phyloP scores from a whole-genome alignment of 352 stramenopile species.

The Aphanomyces euteiches region DNA sequence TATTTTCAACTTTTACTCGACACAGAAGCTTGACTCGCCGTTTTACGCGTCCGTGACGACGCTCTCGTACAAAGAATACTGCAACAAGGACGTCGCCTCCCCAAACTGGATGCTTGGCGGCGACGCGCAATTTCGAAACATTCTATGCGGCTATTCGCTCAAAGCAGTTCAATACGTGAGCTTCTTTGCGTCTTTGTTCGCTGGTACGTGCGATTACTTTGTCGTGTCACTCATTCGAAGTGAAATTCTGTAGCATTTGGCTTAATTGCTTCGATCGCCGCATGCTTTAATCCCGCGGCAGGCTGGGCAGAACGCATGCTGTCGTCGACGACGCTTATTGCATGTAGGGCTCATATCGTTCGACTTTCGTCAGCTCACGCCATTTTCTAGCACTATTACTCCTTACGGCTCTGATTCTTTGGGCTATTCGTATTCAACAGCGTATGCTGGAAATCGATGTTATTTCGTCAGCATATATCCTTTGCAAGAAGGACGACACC shows the following conservation, averaged over 20 bases:
- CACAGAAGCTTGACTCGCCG: conserved; percentile 53
- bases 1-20: conserved; percentile 82
- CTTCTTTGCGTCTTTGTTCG: conserved; percentile 33
- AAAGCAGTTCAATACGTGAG: conserved; percentile 47
- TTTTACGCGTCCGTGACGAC: conserved; percentile 79
- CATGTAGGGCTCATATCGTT: conserved; percentile 47
- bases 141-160: conserved; percentile 71
- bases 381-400: conserved; percentile 52
- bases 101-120: conserved; percentile 84
- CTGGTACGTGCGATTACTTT: conserved; percentile 41
- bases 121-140: conserved; percentile 60
- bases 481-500: conserved; percentile 45
- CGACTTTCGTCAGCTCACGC: neutral
- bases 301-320: conserved; percentile 69
- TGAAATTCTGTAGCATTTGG: conserved; percentile 25
- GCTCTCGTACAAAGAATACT: conserved; percentile 76
- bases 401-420: conserved; percentile 71
- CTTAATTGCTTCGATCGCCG: conserved; percentile 60
- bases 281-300: conserved; percentile 69
- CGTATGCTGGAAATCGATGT: conserved; percentile 74
- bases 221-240: neutral
- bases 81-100: conserved; percentile 34
- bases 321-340: conserved; percentile 76
- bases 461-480: conserved; percentile 69
- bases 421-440: conserved; percentile 72